phyloP scores from a whole-genome alignment of 495 filamentous ascomycete species.

The Sphaerosporella brunnea region DNA sequence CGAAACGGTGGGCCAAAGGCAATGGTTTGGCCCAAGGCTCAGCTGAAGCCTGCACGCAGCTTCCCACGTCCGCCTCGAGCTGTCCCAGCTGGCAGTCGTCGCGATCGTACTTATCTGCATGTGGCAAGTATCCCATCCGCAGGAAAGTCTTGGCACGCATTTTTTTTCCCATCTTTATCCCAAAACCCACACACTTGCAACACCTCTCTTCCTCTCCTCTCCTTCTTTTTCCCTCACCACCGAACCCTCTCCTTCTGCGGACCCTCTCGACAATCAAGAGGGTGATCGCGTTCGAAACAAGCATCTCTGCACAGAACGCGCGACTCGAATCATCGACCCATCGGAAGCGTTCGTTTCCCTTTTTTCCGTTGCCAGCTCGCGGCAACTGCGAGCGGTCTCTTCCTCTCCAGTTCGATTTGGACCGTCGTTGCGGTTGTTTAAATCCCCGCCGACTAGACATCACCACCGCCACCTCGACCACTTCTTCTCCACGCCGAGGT shows the following conservation, averaged over 20 bases:
- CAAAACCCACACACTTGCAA: neutral
- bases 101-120: no score
- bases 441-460: no score
- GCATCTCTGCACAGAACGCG: constrained; percentile 21
- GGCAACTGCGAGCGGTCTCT: constrained; percentile 25
- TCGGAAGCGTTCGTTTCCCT: constrained; percentile 25
- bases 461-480: no score
- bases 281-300: constrained; percentile 27
- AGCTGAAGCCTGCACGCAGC: no score
- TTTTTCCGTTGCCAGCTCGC: constrained; percentile 27
- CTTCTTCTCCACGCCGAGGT: no score
- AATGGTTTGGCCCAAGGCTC: no score
- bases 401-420: no score
- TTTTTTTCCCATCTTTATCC: neutral
- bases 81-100: no score
- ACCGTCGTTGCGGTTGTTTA: no score
- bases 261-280: constrained; percentile 24
- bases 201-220: constrained; percentile 13
- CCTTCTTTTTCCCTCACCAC: constrained; percentile 17
- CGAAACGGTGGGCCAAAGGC: no score
- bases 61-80: no score
- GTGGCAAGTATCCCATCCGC: neutral
- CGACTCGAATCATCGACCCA: constrained; percentile 19
- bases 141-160: neutral
- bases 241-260: constrained; percentile 22